Evolutionary conservation across 441 rosid species (phyloP), one percentile per base, ranked within the genome.

Genomic region (Jatropha multifida): DNA sequence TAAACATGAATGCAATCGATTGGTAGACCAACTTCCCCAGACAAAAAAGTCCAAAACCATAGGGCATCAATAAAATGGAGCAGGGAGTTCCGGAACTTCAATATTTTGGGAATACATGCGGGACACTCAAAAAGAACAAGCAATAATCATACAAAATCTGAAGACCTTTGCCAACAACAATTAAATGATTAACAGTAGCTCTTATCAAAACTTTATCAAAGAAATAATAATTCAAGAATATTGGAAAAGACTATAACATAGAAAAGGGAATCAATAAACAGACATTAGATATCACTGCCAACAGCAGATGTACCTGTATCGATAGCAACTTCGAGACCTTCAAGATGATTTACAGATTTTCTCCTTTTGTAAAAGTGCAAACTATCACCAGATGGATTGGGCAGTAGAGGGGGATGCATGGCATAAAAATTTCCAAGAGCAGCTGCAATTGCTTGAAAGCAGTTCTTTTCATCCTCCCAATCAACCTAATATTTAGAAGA

Each of bases 381-480:
- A 77, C 92, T 91, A 40, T 90, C 92, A 51, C 94, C 94, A 32
- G 89, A 86, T 69, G 98, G 98, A 67, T 88, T 89, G 72, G 99
- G 99, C 83, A 95, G 73, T 52, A 95, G 82, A 74, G 97, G 98
- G 66, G 95, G 94, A 85, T 88, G 92, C 95, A 95, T 82, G 42
- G 97, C 96, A 78, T 92, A 95, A 80, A 95, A 95, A 68, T 91
- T 91, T 64, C 94, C 99, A 52, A 95, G 82, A 76, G 94, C 97
- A 42, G 97, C 98, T 18, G 96, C 90, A 81, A 95, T 83, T 81
- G 87, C 75, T 82, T 95, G 97, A 68, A 95, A 84, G 83, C 99
- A 95, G 75, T 66, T 82, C 84, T 88, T 90, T 82, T 95, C 99
- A 71, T 86, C 87, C 65, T 89, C 98, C 97, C 97, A 94, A 20